Percentiles rank a stretch among this genome's conserved stretches.
Evolutionary conservation across 768 basidiomycete genomes (phyloP).

Genomic region (Hortiboletus flavorubellus): DNA sequence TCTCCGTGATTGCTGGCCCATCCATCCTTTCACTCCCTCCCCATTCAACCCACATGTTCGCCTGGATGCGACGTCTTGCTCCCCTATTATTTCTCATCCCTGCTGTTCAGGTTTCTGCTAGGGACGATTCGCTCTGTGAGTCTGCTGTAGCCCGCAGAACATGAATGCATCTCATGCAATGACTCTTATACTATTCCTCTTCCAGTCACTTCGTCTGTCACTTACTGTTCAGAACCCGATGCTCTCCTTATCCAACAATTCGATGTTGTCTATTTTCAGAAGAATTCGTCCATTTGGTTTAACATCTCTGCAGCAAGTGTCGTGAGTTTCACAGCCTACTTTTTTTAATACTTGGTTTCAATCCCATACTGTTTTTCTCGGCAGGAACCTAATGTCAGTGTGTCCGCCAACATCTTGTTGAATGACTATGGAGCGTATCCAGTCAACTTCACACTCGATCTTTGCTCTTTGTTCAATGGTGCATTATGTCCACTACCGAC

Average conservation of each 20-base stretch:
- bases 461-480: constrained; percentile 76
- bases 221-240: constrained; percentile 81
- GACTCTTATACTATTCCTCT: neutral
- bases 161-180: neutral
- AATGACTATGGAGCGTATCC: constrained; percentile 87
- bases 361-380: constrained; percentile 12
- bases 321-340: constrained; percentile 44
- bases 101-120: constrained; percentile 41
- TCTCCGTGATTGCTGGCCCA: constrained; percentile 29
- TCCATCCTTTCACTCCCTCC: constrained; percentile 12
- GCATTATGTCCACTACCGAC: constrained; percentile 78
- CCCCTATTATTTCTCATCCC: constrained; percentile 40
- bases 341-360: neutral
- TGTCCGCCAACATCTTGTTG: constrained; percentile 76
- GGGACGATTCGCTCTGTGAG: constrained; percentile 61
- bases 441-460: constrained; percentile 80
- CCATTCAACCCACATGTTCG: constrained; percentile 50
- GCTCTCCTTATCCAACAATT: constrained; percentile 77
- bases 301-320: constrained; percentile 86
- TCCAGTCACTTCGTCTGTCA: constrained; percentile 81
- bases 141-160: constrained; percentile 16
- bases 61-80: constrained; percentile 66
- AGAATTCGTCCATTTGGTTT: constrained; percentile 75
- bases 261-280: constrained; percentile 65
- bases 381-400: constrained; percentile 72